These are phyloP conservation scores for Leccinellum albellum DNA, from an alignment of 768 basidiomycete genomes.

Conservation along the genomic window DNA sequence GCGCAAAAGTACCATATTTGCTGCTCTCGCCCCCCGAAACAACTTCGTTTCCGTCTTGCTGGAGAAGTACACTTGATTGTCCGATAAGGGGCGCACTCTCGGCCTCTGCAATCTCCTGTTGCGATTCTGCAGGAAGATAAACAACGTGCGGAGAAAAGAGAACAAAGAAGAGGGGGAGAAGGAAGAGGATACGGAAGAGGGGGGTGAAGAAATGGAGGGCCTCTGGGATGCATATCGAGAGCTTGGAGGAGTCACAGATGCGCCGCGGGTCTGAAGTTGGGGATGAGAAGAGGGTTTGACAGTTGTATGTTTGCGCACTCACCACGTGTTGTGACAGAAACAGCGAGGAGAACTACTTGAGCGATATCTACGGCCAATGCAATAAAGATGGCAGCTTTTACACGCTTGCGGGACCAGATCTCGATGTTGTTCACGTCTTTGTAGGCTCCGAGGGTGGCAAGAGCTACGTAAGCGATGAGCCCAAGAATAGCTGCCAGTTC, in stretches of 20 bases:
- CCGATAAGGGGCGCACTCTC: conserved; percentile 28
- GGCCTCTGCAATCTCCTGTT: conserved; percentile 13
- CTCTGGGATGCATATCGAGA: conserved; percentile 29
- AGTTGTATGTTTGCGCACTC: conserved; percentile 17
- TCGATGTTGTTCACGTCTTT: conserved; percentile 70
- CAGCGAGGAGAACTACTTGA: conserved; percentile 52
- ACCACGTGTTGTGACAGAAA: conserved; percentile 36
- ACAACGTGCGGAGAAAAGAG: conserved; percentile 62
- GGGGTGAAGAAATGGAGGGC: conserved; percentile 54
- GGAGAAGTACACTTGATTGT: conserved; percentile 51
- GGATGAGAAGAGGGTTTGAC: background rate
- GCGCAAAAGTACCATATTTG: conserved; percentile 74
- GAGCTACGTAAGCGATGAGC: conserved; percentile 63
- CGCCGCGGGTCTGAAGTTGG: conserved; percentile 12
- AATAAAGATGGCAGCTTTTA: conserved; percentile 51
- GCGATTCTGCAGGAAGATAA: conserved; percentile 41
- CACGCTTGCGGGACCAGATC: conserved; percentile 59
- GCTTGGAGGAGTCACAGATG: conserved; percentile 21
- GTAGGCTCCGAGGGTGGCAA: conserved; percentile 75
- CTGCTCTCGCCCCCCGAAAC: conserved; percentile 33
- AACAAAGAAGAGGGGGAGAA: conserved; percentile 55
- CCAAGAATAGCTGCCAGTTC: conserved; percentile 68
- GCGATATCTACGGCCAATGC: conserved; percentile 59
- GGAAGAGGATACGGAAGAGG: conserved; percentile 59
- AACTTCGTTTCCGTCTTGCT: conserved; percentile 43